These are phyloP conservation scores for Pholiota molesta DNA, from an alignment of 768 basidiomycete genomes.

Conservation along the genomic window DNA sequence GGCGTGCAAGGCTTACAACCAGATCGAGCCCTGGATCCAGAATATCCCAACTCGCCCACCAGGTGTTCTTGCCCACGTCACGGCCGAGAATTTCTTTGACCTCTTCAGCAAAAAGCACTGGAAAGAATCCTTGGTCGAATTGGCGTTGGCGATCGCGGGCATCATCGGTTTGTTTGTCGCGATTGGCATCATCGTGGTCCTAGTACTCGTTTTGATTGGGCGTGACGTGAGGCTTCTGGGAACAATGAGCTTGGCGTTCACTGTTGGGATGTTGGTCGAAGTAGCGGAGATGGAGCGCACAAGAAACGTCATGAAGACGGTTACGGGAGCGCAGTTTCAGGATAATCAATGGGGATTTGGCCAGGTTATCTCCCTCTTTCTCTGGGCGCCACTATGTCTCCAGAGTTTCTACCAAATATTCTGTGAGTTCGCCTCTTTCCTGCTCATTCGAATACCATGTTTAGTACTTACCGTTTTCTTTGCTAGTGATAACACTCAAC, in stretches of 20 bases:
- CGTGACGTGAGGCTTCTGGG: not conserved
- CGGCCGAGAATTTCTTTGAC: too few relatives aligned
- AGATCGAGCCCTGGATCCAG: not conserved
- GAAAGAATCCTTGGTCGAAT: not conserved
- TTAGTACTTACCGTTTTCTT: too few relatives aligned
- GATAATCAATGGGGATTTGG: not conserved
- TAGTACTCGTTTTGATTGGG: not conserved
- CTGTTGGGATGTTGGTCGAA: not conserved
- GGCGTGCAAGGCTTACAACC: not conserved
- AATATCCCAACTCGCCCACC: not conserved
- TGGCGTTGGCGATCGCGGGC: not conserved
- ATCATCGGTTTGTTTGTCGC: not conserved
- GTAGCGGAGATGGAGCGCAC: not conserved
- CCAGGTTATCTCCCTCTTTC: not conserved
- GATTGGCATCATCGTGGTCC: not conserved
- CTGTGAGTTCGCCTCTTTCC: not conserved
- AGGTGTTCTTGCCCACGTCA: not conserved
- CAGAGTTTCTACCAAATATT: not conserved
- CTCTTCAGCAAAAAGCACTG: too few relatives aligned
- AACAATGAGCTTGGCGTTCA: not conserved
- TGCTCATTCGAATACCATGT: too few relatives aligned
- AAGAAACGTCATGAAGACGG: not conserved
- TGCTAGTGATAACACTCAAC: too few relatives aligned
- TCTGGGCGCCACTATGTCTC: not conserved
- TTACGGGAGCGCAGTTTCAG: not conserved